Percentiles rank a stretch among this genome's conserved stretches.
phyloP scores from a whole-genome alignment of 2,329 filamentous ascomycete genomes.

The Sphaerulina populicola region DNA sequence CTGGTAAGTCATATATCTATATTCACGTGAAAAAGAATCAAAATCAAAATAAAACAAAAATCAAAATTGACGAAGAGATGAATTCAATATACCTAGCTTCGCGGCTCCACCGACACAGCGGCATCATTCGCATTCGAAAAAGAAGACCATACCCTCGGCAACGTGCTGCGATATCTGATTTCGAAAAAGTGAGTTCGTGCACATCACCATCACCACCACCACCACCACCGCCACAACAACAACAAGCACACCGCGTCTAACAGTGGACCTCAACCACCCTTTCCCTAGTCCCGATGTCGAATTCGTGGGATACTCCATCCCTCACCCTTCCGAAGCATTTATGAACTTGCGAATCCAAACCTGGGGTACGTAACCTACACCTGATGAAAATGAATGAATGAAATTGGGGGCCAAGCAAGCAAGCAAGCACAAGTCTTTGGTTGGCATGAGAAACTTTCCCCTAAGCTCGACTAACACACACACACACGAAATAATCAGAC shows the following conservation, averaged over 20 bases:
- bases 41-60: no score
- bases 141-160: conserved; percentile 92
- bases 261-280: background rate
- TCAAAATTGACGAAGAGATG: no score
- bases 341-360: conserved; percentile 98
- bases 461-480: no score
- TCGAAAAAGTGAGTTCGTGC: conserved; percentile 78
- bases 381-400: background rate
- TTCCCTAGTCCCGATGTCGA: conserved; percentile 74
- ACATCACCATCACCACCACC: no score
- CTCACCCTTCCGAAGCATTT: conserved; percentile 88
- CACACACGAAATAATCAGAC: conserved; percentile 43
- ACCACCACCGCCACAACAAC: background rate
- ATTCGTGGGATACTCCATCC: conserved; percentile 96
- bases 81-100: conserved; percentile 54
- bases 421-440: no score
- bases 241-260: background rate
- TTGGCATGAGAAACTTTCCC: no score
- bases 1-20: conserved; percentile 29
- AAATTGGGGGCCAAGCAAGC: no score
- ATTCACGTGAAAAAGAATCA: no score
- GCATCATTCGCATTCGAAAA: conserved; percentile 91
- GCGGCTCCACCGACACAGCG: conserved; percentile 73
- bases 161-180: conserved; percentile 86
- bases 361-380: conserved; percentile 58